A percentile compares a stretch with the other conserved stretches of the same genome.
phyloP scores from a whole-genome alignment of 495 filamentous ascomycete species.

The Xylaria longipes region DNA sequence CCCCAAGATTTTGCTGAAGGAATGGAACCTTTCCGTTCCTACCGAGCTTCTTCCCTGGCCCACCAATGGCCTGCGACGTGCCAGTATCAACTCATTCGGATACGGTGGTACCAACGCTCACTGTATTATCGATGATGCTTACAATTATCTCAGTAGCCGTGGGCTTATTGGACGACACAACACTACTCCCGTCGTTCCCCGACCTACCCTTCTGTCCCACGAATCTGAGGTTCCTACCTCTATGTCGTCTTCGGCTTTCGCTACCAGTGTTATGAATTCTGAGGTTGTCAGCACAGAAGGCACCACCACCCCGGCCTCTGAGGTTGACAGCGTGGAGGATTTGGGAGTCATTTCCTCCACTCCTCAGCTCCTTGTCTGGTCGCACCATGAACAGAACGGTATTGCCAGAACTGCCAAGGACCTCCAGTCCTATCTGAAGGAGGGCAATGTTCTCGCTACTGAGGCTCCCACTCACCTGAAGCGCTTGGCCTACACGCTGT shows the following conservation, averaged over 20 bases:
- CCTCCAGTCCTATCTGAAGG: slow-evolving; percentile 33
- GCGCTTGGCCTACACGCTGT: slow-evolving; percentile 47
- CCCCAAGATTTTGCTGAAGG: slow-evolving; percentile 45
- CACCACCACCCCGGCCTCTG: slow-evolving; percentile 32
- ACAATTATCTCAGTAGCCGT: slow-evolving; percentile 33
- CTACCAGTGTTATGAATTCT: slow-evolving; percentile 26
- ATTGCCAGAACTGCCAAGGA: slow-evolving; percentile 33
- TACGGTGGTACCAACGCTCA: slow-evolving; percentile 52
- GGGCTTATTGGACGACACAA: slow-evolving; percentile 32
- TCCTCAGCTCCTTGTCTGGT: slow-evolving; percentile 37
- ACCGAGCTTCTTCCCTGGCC: slow-evolving; percentile 40
- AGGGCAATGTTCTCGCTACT: slow-evolving; percentile 20
- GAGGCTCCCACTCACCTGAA: slow-evolving; percentile 29
- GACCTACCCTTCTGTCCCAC: slow-evolving; percentile 19
- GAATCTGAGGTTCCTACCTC: slow-evolving; percentile 18
- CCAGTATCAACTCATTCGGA: slow-evolving; percentile 47
- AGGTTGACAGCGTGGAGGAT: slow-evolving; percentile 24
- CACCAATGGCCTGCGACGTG: slow-evolving; percentile 38
- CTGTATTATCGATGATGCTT: slow-evolving; percentile 39
- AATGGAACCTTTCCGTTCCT: slow-evolving; percentile 46
- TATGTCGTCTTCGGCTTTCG: slow-evolving; percentile 25
- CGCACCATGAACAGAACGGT: slow-evolving; percentile 39
- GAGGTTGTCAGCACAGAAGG: slow-evolving; percentile 32
- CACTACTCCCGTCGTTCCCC: slow-evolving; percentile 28
- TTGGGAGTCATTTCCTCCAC: slow-evolving; percentile 28